A percentile compares a stretch with the other conserved stretches of the same genome.
These are phyloP conservation scores for Talaromyces nanjingensis DNA, from an alignment of 495 filamentous ascomycete species.

Conservation along the genomic window DNA sequence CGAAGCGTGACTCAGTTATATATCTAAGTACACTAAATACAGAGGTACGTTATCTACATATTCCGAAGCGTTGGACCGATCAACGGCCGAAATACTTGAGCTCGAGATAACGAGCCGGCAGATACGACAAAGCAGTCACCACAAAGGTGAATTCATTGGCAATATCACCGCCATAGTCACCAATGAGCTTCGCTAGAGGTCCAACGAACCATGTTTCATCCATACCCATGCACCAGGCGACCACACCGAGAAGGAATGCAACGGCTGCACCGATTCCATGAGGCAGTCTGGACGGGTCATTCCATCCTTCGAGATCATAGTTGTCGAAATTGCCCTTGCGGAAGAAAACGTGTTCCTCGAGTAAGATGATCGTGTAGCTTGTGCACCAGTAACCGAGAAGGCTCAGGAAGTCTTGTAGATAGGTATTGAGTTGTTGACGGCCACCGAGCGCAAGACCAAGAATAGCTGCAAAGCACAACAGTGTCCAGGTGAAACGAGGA, in stretches of 20 bases:
- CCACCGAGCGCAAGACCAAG: slow-evolving; percentile 34
- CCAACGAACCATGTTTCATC: slow-evolving; percentile 38
- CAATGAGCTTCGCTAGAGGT: slow-evolving; percentile 40
- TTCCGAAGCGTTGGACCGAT: not conserved
- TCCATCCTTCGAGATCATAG: slow-evolving; percentile 33
- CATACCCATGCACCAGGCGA: slow-evolving; percentile 33
- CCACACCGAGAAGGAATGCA: slow-evolving; percentile 27
- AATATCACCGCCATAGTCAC: slow-evolving; percentile 45
- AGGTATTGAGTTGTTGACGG: slow-evolving; percentile 28
- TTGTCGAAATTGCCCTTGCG: slow-evolving; percentile 38
- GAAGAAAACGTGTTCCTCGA: slow-evolving; percentile 55
- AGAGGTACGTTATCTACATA: not conserved
- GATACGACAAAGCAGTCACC: slow-evolving; percentile 33
- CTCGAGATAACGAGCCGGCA: slow-evolving; percentile 35
- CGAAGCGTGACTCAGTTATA: not conserved
- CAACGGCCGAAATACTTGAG: slow-evolving; percentile 16
- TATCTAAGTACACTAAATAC: not conserved
- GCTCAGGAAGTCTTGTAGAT: slow-evolving; percentile 48
- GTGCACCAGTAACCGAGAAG: slow-evolving; percentile 56
- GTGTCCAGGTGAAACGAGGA: slow-evolving; percentile 35
- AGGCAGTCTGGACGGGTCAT: slow-evolving; percentile 24
- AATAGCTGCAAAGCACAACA: slow-evolving; percentile 33
- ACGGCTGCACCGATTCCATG: slow-evolving; percentile 21
- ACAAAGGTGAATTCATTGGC: slow-evolving; percentile 48
- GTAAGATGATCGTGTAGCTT: slow-evolving; percentile 49